Percentiles rank a stretch among this genome's conserved stretches.
Evolutionary conservation across 1,139 yeast species (phyloP).

Genomic region (Saccharomycopsis hybrid): DNA sequence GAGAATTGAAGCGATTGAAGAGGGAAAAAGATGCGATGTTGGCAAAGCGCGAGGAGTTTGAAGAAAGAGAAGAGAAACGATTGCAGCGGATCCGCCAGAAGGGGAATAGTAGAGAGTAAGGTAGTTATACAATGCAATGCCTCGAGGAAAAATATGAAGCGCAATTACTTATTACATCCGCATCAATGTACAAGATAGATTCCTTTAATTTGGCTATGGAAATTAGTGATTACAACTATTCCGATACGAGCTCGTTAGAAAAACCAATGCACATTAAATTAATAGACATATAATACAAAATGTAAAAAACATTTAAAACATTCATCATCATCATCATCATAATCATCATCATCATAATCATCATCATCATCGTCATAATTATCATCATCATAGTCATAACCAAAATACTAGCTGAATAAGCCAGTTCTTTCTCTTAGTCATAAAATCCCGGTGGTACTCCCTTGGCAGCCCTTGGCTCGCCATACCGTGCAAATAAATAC

Average conservation of each 20-base stretch:
- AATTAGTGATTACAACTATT: neutral
- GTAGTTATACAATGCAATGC: neutral
- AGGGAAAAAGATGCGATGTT: constrained; percentile 38
- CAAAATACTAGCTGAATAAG: no score
- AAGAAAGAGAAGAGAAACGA: constrained; percentile 30
- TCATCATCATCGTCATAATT: neutral
- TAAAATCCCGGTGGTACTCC: constrained; percentile 86
- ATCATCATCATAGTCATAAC: no score
- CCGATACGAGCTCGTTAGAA: no score
- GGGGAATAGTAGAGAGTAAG: no score
- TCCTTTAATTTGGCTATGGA: neutral
- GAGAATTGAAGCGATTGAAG: constrained; percentile 37
- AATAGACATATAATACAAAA: neutral
- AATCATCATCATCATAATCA: no score
- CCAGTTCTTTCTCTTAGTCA: neutral
- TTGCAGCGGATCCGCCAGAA: no score
- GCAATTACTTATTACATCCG: no score
- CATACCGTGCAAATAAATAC: constrained; percentile 48
- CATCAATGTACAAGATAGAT: no score
- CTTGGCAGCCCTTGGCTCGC: constrained; percentile 57
- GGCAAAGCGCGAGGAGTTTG: constrained; percentile 34
- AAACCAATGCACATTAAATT: neutral
- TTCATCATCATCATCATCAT: no score
- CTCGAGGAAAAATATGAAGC: no score
- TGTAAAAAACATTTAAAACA: neutral